phyloP scores from a whole-genome alignment of 306 rosid genomes.

The Phaseolus lunatus region DNA sequence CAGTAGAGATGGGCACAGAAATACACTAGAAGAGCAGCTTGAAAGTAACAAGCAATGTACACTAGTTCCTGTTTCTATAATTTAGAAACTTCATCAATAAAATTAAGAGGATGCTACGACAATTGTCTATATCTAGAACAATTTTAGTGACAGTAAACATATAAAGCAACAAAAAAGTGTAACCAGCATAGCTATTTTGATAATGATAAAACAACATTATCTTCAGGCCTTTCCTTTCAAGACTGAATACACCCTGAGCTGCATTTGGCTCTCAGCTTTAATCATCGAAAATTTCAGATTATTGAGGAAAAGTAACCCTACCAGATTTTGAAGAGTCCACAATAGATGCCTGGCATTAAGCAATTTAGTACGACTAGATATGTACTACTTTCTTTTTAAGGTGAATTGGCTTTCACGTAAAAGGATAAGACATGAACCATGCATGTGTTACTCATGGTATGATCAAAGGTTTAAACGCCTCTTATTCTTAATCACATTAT shows the following conservation, averaged over 20 bases:
- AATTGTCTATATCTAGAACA: neutral
- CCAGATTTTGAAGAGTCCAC: conserved; percentile 12
- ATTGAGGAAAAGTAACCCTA: conserved; percentile 24
- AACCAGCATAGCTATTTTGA: conserved; percentile 26
- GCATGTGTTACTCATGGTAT: conserved; percentile 2
- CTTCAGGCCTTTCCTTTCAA: conserved; percentile 24
- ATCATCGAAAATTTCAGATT: conserved; percentile 25
- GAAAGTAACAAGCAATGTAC: neutral
- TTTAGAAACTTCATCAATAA: conserved; percentile 16
- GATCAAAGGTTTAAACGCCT: neutral
- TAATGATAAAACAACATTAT: neutral
- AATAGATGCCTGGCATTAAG: conserved; percentile 1
- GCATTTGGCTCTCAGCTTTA: conserved; percentile 14
- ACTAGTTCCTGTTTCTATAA: neutral
- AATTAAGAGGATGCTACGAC: neutral
- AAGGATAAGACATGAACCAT: conserved; percentile 2
- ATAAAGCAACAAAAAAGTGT: conserved; percentile 25
- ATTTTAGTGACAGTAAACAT: conserved; percentile 2
- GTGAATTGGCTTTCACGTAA: neutral
- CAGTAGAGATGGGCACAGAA: neutral
- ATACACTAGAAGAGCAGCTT: neutral
- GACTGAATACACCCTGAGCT: conserved; percentile 3
- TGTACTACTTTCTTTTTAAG: neutral
- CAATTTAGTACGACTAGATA: conserved; percentile 11
- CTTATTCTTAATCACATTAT: conserved; percentile 2